A percentile compares a stretch with the other conserved stretches of the same genome.
These are phyloP conservation scores for Hsuehochloa calcarea DNA, from an alignment of 176 grass and related monocot genomes.

Conservation along the genomic window DNA sequence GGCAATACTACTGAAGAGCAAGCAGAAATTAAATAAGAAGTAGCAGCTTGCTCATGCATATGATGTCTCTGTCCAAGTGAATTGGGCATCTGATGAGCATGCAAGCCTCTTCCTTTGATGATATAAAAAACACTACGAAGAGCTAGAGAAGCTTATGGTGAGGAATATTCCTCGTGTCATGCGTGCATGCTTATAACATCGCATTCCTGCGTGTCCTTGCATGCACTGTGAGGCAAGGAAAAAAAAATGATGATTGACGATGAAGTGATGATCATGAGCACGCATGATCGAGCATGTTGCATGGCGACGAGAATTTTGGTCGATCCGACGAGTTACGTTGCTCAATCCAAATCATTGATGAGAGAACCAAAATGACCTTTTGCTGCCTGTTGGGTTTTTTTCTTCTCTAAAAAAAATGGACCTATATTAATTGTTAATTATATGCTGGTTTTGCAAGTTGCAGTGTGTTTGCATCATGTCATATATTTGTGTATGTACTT, in stretches of 20 bases:
- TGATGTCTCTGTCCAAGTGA: neutral
- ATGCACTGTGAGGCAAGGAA: neutral
- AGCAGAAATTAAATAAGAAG: neutral
- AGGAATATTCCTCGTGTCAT: conserved; percentile 9
- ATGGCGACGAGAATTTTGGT: conserved; percentile 27
- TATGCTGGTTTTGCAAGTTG: conserved; percentile 10
- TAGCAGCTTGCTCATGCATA: neutral
- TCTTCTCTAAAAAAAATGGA: neutral
- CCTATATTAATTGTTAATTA: too few species aligned
- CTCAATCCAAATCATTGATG: conserved; percentile 32
- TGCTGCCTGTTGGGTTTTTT: neutral
- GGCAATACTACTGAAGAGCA: conserved; percentile 9
- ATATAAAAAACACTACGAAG: neutral
- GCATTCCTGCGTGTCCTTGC: neutral
- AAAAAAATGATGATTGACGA: neutral
- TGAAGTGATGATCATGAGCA: neutral
- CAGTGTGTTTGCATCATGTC: neutral
- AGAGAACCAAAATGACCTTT: neutral
- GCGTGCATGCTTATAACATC: conserved; percentile 2
- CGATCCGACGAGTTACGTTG: neutral
- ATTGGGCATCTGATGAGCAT: neutral
- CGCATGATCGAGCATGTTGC: neutral
- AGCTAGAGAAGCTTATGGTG: conserved; percentile 13
- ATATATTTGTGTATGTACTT: neutral
- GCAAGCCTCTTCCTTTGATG: neutral